Evolutionary conservation across 106 monocot species (phyloP), one percentile per base, ranked within the genome.

Genomic region (Chionographis japonica): DNA sequence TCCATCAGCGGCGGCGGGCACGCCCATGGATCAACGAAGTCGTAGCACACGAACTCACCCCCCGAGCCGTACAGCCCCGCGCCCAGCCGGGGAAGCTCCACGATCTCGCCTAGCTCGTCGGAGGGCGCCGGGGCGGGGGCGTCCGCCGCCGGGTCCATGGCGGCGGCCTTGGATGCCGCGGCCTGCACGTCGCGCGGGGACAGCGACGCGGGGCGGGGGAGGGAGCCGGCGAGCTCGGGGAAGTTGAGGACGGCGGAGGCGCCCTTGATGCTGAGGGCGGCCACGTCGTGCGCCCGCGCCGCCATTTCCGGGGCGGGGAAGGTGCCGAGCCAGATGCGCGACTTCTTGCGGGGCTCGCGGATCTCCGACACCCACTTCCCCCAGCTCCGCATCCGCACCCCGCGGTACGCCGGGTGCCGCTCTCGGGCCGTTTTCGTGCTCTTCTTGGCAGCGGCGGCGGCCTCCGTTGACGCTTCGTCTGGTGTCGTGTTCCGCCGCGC

Each of bases 331-430:
- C 84, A 84, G 50, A 84, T 84, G 19, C 84, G 71, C 15, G 84
- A 76, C 60, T 84, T 84, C 64, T 84, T 79, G 35, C 72, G 60
- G 1, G 84, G 84, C 62, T 79, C 72, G 1, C 84, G 66, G 62
- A 84, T 84, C 72, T 84, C 84, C 36, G 84, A 80, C 58, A 84
- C 84, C 84, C 84, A 84, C 63, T 84, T 84, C 11, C 84, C 84
- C 84, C 84, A 84, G 13, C 60, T 69, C 17, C 84, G 66, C 84
- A 76, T 80, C 43, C 84, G 67, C 12, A 84, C 84, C 9, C 84
- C 84, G 27, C 75, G 70, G 79, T 84, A 84, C 36, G 52, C 54
- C 7, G 84, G 79, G 68, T 79, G 75, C 16, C 56, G 55, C 49
- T 15, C 54, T 4, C 61, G 8, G 11, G 67, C 67, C 37, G 56